These are phyloP conservation scores for Lachnellula occidentalis DNA, from an alignment of 2,329 filamentous ascomycete species.

Conservation along the genomic window DNA sequence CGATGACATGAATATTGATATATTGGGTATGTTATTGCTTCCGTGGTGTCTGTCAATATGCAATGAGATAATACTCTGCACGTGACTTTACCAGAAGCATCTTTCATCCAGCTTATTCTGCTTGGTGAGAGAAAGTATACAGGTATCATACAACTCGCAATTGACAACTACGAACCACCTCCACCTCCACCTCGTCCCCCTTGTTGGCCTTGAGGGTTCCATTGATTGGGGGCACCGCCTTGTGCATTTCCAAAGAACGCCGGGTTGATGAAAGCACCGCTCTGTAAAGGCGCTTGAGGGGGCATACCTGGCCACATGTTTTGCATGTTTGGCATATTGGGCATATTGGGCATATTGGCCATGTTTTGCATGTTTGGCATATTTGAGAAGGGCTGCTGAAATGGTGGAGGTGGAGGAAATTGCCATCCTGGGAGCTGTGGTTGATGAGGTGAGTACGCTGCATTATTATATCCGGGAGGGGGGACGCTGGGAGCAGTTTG, in stretches of 20 bases:
- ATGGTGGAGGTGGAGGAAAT: conserved; percentile 18
- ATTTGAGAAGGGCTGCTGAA: conserved; percentile 14
- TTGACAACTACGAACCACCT: conserved; percentile 4
- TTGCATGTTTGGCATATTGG: conserved; percentile 1
- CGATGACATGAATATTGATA: neutral
- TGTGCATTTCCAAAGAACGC: conserved; percentile 24
- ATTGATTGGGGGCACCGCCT: conserved; percentile 13
- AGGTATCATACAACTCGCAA: conserved; percentile 9
- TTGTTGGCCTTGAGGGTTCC: conserved; percentile 18
- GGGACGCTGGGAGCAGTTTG: neutral
- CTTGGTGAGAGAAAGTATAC: conserved; percentile 8
- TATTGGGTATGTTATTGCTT: neutral
- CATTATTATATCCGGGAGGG: neutral
- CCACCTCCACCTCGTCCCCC: conserved; percentile 10
- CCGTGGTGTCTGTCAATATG: neutral
- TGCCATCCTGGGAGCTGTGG: conserved; percentile 23
- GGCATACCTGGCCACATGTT: conserved; percentile 13
- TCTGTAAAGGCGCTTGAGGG: conserved; percentile 8
- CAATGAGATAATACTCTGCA: neutral
- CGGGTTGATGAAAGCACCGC: conserved; percentile 29
- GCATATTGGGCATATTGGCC: conserved; percentile 4
- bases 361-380: conserved; percentile 15
- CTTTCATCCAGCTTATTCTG: neutral
- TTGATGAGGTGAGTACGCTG: conserved; percentile 19
- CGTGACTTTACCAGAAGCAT: conserved; percentile 3